Evolutionary conservation across 345 rosid species (phyloP).

Genomic region (Lepidium sativum): DNA sequence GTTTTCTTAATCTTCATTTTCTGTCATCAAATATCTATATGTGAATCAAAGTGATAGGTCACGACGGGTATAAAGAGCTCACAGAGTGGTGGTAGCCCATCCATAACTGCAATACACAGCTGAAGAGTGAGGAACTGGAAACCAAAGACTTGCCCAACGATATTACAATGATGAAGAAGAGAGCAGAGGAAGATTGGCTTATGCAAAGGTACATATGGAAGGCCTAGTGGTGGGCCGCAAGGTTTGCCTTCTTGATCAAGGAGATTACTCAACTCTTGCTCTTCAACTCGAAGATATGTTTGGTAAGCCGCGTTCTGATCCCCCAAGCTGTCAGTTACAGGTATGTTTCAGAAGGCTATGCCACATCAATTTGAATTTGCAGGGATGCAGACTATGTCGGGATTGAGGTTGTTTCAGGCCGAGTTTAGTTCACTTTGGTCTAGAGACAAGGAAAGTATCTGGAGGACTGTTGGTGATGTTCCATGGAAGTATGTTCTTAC

Average conservation of each 20-base stretch:
- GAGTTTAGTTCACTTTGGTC: slow-evolving; percentile 43
- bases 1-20: neutral
- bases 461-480: slow-evolving; percentile 59
- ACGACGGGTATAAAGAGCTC: slow-evolving; percentile 35
- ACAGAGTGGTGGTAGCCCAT: slow-evolving; percentile 34
- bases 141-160: slow-evolving; percentile 8
- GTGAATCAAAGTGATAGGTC: slow-evolving; percentile 24
- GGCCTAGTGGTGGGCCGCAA: slow-evolving; percentile 66
- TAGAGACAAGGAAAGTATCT: slow-evolving; percentile 52
- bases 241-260: slow-evolving; percentile 50
- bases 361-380: slow-evolving; percentile 7
- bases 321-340: slow-evolving; percentile 5
- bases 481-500: slow-evolving; percentile 52
- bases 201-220: slow-evolving; percentile 75
- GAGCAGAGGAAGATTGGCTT: slow-evolving; percentile 45
- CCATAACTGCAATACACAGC: slow-evolving; percentile 17
- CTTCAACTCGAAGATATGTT: slow-evolving; percentile 68
- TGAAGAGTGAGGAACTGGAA: slow-evolving; percentile 22
- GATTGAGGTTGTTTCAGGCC: slow-evolving; percentile 44
- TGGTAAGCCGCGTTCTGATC: slow-evolving; percentile 29
- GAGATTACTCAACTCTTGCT: slow-evolving; percentile 47
- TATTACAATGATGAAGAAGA: slow-evolving; percentile 37
- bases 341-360: neutral
- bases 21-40: neutral
- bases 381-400: slow-evolving; percentile 42